Evolutionary conservation across 2,329 filamentous ascomycete species (phyloP).

Genomic region (Neocucurbitaria cava): DNA sequence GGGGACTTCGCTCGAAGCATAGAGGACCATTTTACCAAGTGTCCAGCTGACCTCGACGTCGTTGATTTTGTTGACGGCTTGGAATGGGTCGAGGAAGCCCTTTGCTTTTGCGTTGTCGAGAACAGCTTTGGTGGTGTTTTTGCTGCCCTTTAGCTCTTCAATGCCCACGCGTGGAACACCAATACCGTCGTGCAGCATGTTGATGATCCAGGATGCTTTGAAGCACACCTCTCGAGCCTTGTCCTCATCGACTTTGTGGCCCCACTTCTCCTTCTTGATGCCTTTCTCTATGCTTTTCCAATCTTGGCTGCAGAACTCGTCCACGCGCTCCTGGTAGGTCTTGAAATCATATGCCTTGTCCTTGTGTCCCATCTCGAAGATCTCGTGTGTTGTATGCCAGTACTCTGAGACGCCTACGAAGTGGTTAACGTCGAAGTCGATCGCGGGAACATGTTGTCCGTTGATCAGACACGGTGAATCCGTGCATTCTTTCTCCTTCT

Average conservation of each 20-base stretch:
- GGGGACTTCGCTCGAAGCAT: slow-evolving; percentile 87
- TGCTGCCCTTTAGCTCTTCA: slow-evolving; percentile 64
- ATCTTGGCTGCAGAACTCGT: slow-evolving; percentile 81
- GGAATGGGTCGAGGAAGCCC: slow-evolving; percentile 84
- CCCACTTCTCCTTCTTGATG: slow-evolving; percentile 71
- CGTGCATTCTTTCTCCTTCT: slow-evolving; percentile 84
- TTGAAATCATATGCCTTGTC: slow-evolving; percentile 86
- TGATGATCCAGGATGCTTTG: slow-evolving; percentile 98
- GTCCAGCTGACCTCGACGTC: slow-evolving; percentile 97
- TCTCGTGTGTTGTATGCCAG: slow-evolving; percentile 97
- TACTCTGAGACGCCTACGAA: slow-evolving; percentile 98
- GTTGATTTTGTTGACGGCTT: slow-evolving; percentile 90
- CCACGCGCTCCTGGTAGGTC: slow-evolving; percentile 85
- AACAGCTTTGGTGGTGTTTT: slow-evolving; percentile 76
- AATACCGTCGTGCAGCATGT: slow-evolving; percentile 93
- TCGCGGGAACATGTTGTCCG: slow-evolving; percentile 89
- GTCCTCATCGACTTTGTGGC: slow-evolving; percentile 74
- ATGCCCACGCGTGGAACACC: slow-evolving; percentile 86
- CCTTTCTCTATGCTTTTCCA: slow-evolving; percentile 79
- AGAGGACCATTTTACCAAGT: slow-evolving; percentile 93
- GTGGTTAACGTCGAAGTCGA: slow-evolving; percentile 97
- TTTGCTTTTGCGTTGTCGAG: slow-evolving; percentile 73
- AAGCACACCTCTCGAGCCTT: slow-evolving; percentile 91
- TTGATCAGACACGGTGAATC: slow-evolving; percentile 88
- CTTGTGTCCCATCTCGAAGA: slow-evolving; percentile 80